Evolutionary conservation across 306 rosid genomes (phyloP).

Genomic region (Dryas octopetala): DNA sequence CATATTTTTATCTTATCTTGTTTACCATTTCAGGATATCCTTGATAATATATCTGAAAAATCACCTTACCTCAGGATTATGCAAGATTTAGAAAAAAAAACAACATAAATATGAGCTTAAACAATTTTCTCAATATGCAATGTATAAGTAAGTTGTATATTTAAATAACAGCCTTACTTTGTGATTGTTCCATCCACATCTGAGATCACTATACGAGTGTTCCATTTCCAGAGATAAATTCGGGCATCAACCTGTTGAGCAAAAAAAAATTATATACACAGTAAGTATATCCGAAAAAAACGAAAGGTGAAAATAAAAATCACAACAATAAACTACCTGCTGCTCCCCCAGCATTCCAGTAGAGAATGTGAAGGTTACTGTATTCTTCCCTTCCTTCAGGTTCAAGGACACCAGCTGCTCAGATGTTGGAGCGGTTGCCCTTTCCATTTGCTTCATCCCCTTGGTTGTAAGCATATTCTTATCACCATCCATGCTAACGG

Average conservation of each 20-base stretch:
- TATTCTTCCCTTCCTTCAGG: constrained; percentile 84
- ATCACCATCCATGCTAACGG: constrained; percentile 25
- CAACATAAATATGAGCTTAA: not conserved
- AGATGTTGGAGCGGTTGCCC: constrained; percentile 67
- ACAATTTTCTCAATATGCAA: not conserved
- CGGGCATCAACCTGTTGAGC: constrained; percentile 75
- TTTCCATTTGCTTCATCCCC: constrained; percentile 43
- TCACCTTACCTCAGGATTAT: not conserved
- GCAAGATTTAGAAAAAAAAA: not conserved
- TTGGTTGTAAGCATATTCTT: constrained; percentile 33
- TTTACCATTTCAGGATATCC: not conserved
- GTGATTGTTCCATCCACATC: constrained; percentile 99
- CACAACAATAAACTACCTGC: constrained; percentile 47
- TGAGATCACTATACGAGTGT: constrained; percentile 79
- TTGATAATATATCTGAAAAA: not conserved
- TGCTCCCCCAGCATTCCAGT: constrained; percentile 72
- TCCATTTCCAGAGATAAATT: constrained; percentile 94
- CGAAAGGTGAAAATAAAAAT: constrained; percentile 12
- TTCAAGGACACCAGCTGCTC: constrained; percentile 87
- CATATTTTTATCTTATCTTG: not conserved
- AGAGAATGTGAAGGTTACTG: constrained; percentile 76
- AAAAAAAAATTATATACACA: constrained; percentile 24
- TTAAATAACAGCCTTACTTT: constrained; percentile 44
- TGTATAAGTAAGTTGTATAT: not conserved
- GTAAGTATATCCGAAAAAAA: constrained; percentile 9